These are phyloP conservation scores for Erysiphe pulchra DNA, from an alignment of 2,329 filamentous ascomycete genomes.

Conservation along the genomic window DNA sequence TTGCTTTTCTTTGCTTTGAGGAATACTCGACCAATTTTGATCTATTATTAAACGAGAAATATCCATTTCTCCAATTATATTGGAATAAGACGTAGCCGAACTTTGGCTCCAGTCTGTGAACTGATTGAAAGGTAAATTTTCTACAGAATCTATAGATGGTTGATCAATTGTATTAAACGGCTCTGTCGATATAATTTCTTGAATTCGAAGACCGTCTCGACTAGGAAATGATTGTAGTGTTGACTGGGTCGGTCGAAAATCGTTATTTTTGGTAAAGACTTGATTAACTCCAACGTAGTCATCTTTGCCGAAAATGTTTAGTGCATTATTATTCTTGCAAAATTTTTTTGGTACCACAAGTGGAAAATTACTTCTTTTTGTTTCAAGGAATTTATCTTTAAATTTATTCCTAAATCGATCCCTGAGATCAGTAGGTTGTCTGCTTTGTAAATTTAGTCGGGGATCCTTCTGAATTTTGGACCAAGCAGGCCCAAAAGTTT, in stretches of 20 bases:
- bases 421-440: too few species aligned
- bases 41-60: slow-evolving; percentile 23
- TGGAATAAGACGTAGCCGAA: slow-evolving; percentile 17
- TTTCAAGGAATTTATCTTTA: too few species aligned
- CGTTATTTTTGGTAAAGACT: background rate
- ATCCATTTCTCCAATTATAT: slow-evolving; percentile 29
- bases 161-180: slow-evolving; percentile 6
- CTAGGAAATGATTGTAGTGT: slow-evolving; percentile 2
- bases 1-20: too few species aligned
- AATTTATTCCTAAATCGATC: too few species aligned
- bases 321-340: too few species aligned
- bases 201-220: slow-evolving; percentile 10
- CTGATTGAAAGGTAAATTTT: slow-evolving; percentile 15
- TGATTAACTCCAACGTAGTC: background rate
- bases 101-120: slow-evolving; percentile 21
- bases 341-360: too few species aligned
- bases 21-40: too few species aligned
- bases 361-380: slow-evolving; percentile 14
- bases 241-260: background rate
- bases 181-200: slow-evolving; percentile 10
- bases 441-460: too few species aligned
- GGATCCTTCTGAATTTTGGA: too few species aligned
- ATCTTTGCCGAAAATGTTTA: too few species aligned
- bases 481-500: too few species aligned
- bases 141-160: slow-evolving; percentile 8